These are phyloP conservation scores for Blastobotrys raffinosifermentans DNA, from an alignment of 1,139 yeast species.

Conservation along the genomic window DNA sequence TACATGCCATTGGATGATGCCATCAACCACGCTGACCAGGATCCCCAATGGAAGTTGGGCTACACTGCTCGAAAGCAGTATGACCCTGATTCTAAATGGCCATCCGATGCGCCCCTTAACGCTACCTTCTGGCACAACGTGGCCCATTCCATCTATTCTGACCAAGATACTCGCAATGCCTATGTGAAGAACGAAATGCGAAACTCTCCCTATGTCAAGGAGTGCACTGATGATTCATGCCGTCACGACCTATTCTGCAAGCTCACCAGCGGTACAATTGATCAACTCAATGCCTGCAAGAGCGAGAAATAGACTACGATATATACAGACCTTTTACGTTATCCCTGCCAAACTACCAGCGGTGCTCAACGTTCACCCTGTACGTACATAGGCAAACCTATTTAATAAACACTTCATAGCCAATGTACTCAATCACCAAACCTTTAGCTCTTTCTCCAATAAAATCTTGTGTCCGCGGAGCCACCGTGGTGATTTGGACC, in stretches of 20 bases:
- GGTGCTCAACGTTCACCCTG: no score
- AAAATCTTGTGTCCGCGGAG: no score
- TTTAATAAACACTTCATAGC: no score
- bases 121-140: slow-evolving; percentile 29
- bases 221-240: slow-evolving; percentile 21
- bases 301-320: no score
- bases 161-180: slow-evolving; percentile 40
- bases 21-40: slow-evolving; percentile 5
- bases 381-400: no score
- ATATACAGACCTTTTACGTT: no score
- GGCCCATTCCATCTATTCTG: slow-evolving; percentile 25
- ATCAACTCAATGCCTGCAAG: slow-evolving; percentile 1
- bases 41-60: slow-evolving; percentile 24
- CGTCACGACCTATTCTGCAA: slow-evolving; percentile 24
- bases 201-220: slow-evolving; percentile 40
- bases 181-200: slow-evolving; percentile 48
- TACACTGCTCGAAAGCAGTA: slow-evolving; percentile 31
- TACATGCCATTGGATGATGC: slow-evolving; percentile 36
- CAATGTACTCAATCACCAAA: no score
- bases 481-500: no score
- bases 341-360: no score
- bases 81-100: slow-evolving; percentile 23
- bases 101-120: slow-evolving; percentile 25
- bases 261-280: slow-evolving; percentile 14
- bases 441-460: no score